Conservation (phyloP, 768 basidiomycete genomes). For the Porpolomopsis calyptriformis region DNA sequence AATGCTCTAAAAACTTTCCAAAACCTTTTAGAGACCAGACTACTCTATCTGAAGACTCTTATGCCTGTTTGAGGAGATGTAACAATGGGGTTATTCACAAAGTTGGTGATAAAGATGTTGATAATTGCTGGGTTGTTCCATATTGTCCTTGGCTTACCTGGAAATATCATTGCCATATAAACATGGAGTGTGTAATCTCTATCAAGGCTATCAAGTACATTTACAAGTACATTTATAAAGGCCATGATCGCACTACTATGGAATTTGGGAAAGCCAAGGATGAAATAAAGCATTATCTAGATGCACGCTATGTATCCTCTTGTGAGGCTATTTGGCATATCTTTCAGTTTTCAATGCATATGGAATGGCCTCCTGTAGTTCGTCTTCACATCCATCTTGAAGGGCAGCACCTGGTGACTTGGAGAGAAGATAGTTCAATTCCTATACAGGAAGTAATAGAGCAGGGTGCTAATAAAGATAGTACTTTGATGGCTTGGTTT, state of each 20-base stretch:
- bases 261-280: constrained; percentile 22
- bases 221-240: constrained; percentile 43
- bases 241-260: constrained; percentile 30
- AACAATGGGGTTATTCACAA: constrained; percentile 21
- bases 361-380: constrained; percentile 21
- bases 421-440: constrained; percentile 24
- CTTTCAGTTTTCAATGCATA: constrained; percentile 23
- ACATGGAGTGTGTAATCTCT: constrained; percentile 32
- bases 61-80: constrained; percentile 26
- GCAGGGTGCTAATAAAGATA: constrained; percentile 22
- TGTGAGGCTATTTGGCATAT: constrained; percentile 23
- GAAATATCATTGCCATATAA: constrained; percentile 37
- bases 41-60: constrained; percentile 27
- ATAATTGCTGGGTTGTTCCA: constrained; percentile 8
- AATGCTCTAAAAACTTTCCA: constrained; percentile 36
- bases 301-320: constrained; percentile 27
- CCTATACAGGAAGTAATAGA: constrained; percentile 30
- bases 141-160: constrained; percentile 26
- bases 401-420: constrained; percentile 25
- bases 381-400: constrained; percentile 26
- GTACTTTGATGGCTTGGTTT: constrained; percentile 22
- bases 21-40: constrained; percentile 28
- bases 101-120: neutral
- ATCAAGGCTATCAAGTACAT: constrained; percentile 34
- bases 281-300: constrained; percentile 27